A percentile compares a stretch with the other conserved stretches of the same genome.
phyloP scores from a whole-genome alignment of 2,329 filamentous ascomycete species.

The Penicillium sp. region DNA sequence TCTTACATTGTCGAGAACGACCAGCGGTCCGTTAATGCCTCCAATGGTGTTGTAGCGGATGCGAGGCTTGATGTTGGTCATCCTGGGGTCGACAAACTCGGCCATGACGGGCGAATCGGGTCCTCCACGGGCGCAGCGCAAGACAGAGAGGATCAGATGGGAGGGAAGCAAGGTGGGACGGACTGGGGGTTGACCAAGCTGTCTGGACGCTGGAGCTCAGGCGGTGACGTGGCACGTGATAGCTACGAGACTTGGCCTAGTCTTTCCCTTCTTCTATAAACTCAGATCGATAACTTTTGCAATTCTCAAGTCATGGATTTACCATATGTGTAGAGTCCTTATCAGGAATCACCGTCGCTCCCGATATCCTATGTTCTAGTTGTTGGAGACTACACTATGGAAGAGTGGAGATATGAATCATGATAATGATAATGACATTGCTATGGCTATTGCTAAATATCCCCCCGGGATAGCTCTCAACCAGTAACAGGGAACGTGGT shows the following conservation, averaged over 20 bases:
- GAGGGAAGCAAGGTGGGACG: conserved; percentile 14
- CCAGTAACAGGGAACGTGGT: too few species aligned
- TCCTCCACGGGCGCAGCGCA: conserved; percentile 13
- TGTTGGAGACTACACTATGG: not conserved
- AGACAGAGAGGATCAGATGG: conserved; percentile 12
- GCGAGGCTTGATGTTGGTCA: conserved; percentile 58
- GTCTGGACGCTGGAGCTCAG: conserved; percentile 21
- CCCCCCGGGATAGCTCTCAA: too few species aligned
- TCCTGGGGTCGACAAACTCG: conserved; percentile 43
- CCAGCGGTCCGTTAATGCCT: conserved; percentile 94
- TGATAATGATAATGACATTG: not conserved
- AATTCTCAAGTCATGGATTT: not conserved
- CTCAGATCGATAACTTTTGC: not conserved
- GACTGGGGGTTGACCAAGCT: conserved; percentile 22
- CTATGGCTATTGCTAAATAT: not conserved
- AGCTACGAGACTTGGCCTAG: not conserved
- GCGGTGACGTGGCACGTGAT: conserved; percentile 25
- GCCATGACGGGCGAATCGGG: conserved; percentile 32
- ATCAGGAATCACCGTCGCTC: not conserved
- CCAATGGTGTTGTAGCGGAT: conserved; percentile 97
- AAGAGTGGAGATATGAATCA: not conserved
- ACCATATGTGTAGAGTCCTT: not conserved
- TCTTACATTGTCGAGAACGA: conserved; percentile 91
- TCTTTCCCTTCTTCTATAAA: not conserved
- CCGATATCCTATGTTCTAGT: not conserved